Percentiles rank a stretch among this genome's conserved stretches.
Conservation (phyloP, 1,139 yeast species). For the Saccharomyces hybrid region DNA sequence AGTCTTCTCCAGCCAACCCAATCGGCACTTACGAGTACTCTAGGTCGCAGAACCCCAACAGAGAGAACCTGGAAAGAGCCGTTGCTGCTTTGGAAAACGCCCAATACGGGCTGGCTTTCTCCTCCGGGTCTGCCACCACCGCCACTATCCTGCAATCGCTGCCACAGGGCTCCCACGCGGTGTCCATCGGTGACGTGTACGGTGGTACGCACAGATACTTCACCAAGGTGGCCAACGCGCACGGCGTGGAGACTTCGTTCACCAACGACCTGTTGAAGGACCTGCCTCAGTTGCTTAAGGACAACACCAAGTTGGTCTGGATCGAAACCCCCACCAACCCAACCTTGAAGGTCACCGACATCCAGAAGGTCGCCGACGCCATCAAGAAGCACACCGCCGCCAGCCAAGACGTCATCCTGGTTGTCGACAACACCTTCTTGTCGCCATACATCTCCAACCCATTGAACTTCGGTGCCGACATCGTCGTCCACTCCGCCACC, state of each 20-base stretch:
- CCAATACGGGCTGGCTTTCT: conserved; percentile 68
- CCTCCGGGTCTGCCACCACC: conserved; percentile 84
- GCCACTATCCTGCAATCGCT: conserved; percentile 70
- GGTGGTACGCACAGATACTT: conserved; percentile 93
- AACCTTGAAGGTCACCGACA: conserved; percentile 69
- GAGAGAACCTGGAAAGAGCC: conserved; percentile 73
- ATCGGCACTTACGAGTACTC: conserved; percentile 79
- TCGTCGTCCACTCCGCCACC: conserved; percentile 83
- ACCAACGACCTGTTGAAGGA: conserved; percentile 59
- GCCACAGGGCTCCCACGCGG: conserved; percentile 65
- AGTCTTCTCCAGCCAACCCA: conserved; percentile 68
- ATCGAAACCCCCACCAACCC: conserved; percentile 88
- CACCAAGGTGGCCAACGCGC: conserved; percentile 76
- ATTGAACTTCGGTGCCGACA: conserved; percentile 73
- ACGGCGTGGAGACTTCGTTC: conserved; percentile 66
- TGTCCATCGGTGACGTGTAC: conserved; percentile 82
- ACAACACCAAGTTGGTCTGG: conserved; percentile 75
- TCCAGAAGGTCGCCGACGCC: conserved; percentile 48
- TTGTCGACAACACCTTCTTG: conserved; percentile 89
- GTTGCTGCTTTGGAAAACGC: conserved; percentile 77
- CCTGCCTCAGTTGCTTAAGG: conserved; percentile 46
- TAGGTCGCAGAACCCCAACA: conserved; percentile 82
- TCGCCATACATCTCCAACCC: conserved; percentile 92
- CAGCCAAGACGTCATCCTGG: conserved; percentile 49
- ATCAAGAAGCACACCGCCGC: conserved; percentile 36